Percentiles rank a stretch among this genome's conserved stretches.
phyloP scores from a whole-genome alignment of 2,329 filamentous ascomycete genomes.

The Aspergillus vadensis region DNA sequence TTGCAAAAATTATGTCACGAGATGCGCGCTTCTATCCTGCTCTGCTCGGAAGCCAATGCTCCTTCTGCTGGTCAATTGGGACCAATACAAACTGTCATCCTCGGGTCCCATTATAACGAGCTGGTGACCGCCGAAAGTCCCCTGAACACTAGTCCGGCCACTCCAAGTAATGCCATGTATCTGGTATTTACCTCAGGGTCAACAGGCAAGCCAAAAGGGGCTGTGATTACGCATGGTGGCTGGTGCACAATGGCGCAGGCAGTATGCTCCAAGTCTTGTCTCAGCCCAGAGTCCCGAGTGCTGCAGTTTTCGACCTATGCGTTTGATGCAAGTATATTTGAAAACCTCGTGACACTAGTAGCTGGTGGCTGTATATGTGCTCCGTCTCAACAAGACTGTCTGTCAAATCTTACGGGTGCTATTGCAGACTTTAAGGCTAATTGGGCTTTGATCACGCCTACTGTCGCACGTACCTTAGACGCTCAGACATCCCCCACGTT shows the following conservation, averaged over 20 bases:
- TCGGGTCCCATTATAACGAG: not conserved
- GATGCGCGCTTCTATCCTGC: not conserved
- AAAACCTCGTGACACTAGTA: not conserved
- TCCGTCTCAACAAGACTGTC: not conserved
- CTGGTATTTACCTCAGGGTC: not conserved
- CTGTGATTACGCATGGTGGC: not conserved
- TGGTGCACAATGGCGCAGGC: not conserved
- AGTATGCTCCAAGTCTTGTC: not conserved
- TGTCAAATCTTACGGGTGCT: not conserved
- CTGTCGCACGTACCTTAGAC: slow-evolving; percentile 27
- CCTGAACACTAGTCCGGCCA: not conserved
- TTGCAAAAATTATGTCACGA: not conserved
- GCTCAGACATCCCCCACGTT: slow-evolving; percentile 10
- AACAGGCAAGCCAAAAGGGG: not conserved
- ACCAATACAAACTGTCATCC: not conserved
- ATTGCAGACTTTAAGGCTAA: slow-evolving; percentile 32
- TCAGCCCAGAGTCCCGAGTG: not conserved
- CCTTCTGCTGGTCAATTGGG: not conserved
- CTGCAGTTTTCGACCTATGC: slow-evolving; percentile 2
- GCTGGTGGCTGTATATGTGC: slow-evolving; percentile 3
- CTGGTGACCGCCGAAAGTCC: not conserved
- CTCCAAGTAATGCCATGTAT: not conserved
- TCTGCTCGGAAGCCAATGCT: not conserved
- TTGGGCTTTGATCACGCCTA: slow-evolving; percentile 40
- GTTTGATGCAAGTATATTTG: not conserved